Conservation (phyloP, 495 filamentous ascomycete genomes). For the Astrocystis sublimbata region DNA sequence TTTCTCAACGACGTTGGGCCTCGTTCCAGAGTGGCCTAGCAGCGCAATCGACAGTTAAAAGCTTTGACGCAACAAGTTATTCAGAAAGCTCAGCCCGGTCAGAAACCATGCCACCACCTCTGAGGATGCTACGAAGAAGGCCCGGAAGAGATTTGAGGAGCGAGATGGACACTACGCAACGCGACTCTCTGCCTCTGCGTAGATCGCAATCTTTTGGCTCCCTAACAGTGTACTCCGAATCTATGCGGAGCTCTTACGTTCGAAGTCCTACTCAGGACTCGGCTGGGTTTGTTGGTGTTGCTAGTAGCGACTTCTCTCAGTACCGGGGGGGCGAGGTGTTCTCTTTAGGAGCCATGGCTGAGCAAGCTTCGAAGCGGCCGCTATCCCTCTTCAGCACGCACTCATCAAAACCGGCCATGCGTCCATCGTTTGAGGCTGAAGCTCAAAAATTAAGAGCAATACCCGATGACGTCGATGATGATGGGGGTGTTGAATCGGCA, state of each 20-base stretch:
- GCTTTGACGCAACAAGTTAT: conserved; percentile 60
- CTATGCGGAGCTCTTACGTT: conserved; percentile 62
- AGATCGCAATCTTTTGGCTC: conserved; percentile 74
- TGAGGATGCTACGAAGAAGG: conserved; percentile 72
- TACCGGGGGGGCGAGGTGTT: conserved; percentile 45
- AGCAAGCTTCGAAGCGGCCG: conserved; percentile 43
- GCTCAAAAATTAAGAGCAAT: conserved; percentile 86
- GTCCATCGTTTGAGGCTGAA: conserved; percentile 87
- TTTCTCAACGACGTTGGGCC: conserved; percentile 49
- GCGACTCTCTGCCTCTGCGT: conserved; percentile 53
- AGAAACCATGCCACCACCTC: conserved; percentile 47
- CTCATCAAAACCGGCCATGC: conserved; percentile 72
- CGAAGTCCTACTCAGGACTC: conserved; percentile 39
- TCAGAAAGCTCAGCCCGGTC: conserved; percentile 47
- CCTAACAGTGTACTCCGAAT: conserved; percentile 67
- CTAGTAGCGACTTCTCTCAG: conserved; percentile 43
- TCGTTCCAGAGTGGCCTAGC: conserved; percentile 73
- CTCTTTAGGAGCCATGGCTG: conserved; percentile 60
- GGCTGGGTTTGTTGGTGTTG: conserved; percentile 47
- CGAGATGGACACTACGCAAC: conserved; percentile 70
- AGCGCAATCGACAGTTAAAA: conserved; percentile 57
- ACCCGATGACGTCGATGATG: conserved; percentile 77
- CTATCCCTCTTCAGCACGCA: conserved; percentile 71
- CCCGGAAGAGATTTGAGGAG: conserved; percentile 89
- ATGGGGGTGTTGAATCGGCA: conserved; percentile 92